These are phyloP conservation scores for Quercus cerris DNA, from an alignment of 306 rosid species.

Conservation along the genomic window DNA sequence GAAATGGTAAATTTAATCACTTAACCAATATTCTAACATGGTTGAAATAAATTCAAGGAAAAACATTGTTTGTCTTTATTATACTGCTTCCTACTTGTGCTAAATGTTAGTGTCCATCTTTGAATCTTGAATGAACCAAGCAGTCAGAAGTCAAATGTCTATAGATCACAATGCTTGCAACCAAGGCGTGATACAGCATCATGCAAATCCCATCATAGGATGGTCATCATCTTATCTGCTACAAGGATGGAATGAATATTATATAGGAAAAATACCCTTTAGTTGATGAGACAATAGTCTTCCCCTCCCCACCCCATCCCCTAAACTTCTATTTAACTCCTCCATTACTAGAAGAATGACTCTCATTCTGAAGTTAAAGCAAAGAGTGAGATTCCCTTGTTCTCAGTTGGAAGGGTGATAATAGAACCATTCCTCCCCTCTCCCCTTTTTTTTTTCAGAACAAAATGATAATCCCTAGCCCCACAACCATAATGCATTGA, in stretches of 20 bases:
- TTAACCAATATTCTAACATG: too few species aligned
- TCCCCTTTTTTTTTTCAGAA: background rate
- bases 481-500: background rate
- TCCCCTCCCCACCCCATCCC: too few species aligned
- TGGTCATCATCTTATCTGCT: background rate
- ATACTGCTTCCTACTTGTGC: background rate
- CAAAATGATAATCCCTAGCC: background rate
- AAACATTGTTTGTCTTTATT: background rate
- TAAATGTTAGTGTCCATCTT: background rate
- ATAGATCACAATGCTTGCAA: background rate
- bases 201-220: background rate
- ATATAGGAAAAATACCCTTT: too few species aligned
- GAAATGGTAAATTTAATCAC: too few species aligned
- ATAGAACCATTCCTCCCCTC: background rate
- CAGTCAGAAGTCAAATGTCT: background rate
- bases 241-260: background rate
- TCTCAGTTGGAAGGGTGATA: background rate
- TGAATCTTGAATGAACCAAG: background rate
- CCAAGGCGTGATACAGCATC: background rate
- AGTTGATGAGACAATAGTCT: background rate
- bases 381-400: background rate
- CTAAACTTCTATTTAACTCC: background rate
- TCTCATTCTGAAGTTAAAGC: background rate
- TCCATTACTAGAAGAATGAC: background rate
- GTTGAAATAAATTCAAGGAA: background rate